Evolutionary conservation across 768 basidiomycete species (phyloP).

Genomic region (Suillus bovinus): DNA sequence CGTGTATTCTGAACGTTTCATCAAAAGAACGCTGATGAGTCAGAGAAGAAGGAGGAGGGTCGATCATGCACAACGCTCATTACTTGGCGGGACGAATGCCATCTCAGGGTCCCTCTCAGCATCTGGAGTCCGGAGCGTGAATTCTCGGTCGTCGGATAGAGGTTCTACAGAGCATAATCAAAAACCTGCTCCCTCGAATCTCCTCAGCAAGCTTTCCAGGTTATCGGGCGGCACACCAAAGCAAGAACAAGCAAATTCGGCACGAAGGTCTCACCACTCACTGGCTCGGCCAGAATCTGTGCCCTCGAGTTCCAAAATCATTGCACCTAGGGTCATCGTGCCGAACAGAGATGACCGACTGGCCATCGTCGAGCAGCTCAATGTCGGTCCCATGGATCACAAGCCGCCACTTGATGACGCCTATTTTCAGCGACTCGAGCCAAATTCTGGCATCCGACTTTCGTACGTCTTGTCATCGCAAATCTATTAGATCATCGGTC

Average conservation of each 20-base stretch:
- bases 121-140: constrained; percentile 8
- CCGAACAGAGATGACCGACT: constrained; percentile 57
- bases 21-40: constrained; percentile 7
- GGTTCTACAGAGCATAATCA: constrained; percentile 13
- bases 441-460: constrained; percentile 86
- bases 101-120: constrained; percentile 17
- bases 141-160: not conserved
- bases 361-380: constrained; percentile 72
- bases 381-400: constrained; percentile 78
- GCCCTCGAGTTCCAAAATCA: not conserved
- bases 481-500: not conserved
- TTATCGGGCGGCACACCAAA: constrained; percentile 28
- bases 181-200: constrained; percentile 50
- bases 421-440: constrained; percentile 77
- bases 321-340: constrained; percentile 10
- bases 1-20: not conserved
- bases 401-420: constrained; percentile 72
- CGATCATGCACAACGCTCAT: constrained; percentile 29
- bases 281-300: constrained; percentile 19
- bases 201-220: constrained; percentile 51
- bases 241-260: constrained; percentile 20
- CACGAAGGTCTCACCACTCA: constrained; percentile 32
- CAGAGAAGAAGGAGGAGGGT: constrained; percentile 48
- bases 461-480: constrained; percentile 51
- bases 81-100: constrained; percentile 12